These are phyloP conservation scores for Tricholoma flavovirens DNA, from an alignment of 768 basidiomycete genomes.

Conservation along the genomic window DNA sequence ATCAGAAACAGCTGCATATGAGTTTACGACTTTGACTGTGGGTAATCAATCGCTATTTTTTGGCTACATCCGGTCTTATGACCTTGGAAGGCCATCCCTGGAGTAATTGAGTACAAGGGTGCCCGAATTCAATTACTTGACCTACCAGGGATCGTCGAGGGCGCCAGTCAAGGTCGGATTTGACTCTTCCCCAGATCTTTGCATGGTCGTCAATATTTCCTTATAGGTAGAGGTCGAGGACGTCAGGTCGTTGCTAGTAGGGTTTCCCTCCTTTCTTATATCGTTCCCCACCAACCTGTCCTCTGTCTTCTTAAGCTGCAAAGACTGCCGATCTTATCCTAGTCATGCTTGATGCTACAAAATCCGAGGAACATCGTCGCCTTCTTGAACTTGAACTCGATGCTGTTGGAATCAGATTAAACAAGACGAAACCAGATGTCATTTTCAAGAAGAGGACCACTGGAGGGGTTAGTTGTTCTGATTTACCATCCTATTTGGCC, in stretches of 20 bases:
- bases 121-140: constrained; percentile 89
- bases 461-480: constrained; percentile 64
- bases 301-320: constrained; percentile 40
- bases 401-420: constrained; percentile 93
- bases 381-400: constrained; percentile 92
- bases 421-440: constrained; percentile 86
- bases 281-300: constrained; percentile 3
- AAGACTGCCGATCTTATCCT: constrained; percentile 93
- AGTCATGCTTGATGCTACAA: constrained; percentile 90
- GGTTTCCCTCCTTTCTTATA: constrained; percentile 12
- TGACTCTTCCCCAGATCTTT: not conserved
- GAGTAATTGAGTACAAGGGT: constrained; percentile 94
- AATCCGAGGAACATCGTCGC: constrained; percentile 84
- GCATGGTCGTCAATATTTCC: not conserved
- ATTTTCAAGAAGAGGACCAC: constrained; percentile 92
- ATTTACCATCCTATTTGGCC: constrained; percentile 30
- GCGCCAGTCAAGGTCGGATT: constrained; percentile 66
- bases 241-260: constrained; percentile 91
- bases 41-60: constrained; percentile 16
- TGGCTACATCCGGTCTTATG: constrained; percentile 5
- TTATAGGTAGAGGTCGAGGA: constrained; percentile 75
- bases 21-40: constrained; percentile 90
- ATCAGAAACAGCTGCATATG: constrained; percentile 87
- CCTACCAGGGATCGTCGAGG: constrained; percentile 94
- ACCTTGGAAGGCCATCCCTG: constrained; percentile 77